Evolutionary conservation across 306 rosid genomes (phyloP), one percentile per base, ranked within the genome.

Genomic region (Corylus americana): DNA sequence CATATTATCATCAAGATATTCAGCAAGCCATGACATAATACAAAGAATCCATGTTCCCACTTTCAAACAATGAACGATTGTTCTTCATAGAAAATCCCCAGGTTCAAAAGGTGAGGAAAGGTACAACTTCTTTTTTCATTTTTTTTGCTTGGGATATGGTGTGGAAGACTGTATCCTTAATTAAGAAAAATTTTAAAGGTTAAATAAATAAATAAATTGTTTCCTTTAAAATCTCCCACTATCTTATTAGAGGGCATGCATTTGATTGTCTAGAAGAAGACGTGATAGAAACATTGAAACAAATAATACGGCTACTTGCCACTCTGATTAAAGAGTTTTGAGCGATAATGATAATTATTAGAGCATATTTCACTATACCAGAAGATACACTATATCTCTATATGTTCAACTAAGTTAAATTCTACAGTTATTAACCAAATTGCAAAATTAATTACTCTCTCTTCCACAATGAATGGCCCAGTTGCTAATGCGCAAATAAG

Each of bases 1-100:
- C 77, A 79, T 74, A 80, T 20, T 20, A 49, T 39, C 44, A 75
- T 49, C 39, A 68, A 47, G 39, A 42, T 14, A 48, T 45, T 81
- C 74, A 69, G 72, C 50, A 76, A 76, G 11, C 11, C 39, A 73
- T 57, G 16, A 4, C 18, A 77, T 48, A 58, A 54, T 55, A 55
- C 4, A 55, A 58, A 53, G 44, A 16, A 76, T 25, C 20, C 59
- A 63, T 8, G n/a, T 50, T 68, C 14, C 13, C 50, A 55, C 45
- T 58, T 37, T 22, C 31, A 78, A 66, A 48, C 48, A 47, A 35
- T 35, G 27, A 25, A 35, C 10, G 39, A 68, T 68, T 47, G 35
- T 68, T 70, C 57, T 74, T 57, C 18, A 35, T 17, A 22, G 63
- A 39, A 50, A 74, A 74, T n/a, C 18, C 71, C 25, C n/a, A 9